phyloP scores from a whole-genome alignment of 2,329 filamentous ascomycete species.

The Ceratocystis huliohia region DNA sequence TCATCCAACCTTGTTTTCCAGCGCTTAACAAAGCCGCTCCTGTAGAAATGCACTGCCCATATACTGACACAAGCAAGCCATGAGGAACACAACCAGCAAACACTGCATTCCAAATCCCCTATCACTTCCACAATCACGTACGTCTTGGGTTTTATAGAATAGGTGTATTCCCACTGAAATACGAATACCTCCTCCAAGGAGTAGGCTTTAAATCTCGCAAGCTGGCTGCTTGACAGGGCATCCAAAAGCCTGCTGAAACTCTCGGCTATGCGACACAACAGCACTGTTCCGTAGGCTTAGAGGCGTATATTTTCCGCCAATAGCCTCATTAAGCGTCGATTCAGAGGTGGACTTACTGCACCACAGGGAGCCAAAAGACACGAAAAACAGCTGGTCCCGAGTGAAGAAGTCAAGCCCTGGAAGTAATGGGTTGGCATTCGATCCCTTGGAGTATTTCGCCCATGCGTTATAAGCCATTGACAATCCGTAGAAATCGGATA shows the following conservation, averaged over 20 bases:
- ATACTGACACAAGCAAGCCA: too few species aligned
- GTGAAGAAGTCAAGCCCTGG: slow-evolving; percentile 50
- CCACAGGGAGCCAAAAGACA: slow-evolving; percentile 53
- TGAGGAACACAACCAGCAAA: too few species aligned
- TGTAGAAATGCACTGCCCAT: too few species aligned
- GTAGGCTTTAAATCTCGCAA: slow-evolving; percentile 10
- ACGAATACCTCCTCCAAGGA: too few species aligned
- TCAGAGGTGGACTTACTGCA: slow-evolving; percentile 42
- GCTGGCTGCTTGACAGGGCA: neutral
- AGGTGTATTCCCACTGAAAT: too few species aligned
- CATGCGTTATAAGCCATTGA: slow-evolving; percentile 51
- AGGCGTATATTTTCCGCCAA: neutral
- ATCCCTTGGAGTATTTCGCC: slow-evolving; percentile 41
- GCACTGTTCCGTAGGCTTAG: neutral
- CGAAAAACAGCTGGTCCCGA: slow-evolving; percentile 58
- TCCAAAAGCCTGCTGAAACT: neutral
- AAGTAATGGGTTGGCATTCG: slow-evolving; percentile 39
- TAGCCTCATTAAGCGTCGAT: neutral
- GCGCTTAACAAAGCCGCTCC: too few species aligned
- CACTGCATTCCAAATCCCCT: too few species aligned
- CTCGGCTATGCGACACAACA: neutral
- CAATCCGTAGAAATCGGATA: slow-evolving; percentile 57
- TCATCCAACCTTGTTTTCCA: too few species aligned
- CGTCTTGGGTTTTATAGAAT: too few species aligned
- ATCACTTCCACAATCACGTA: too few species aligned